Base-by-base conservation (phyloP, 2,329 filamentous ascomycete species). In the Helotiales sp. region DNA sequence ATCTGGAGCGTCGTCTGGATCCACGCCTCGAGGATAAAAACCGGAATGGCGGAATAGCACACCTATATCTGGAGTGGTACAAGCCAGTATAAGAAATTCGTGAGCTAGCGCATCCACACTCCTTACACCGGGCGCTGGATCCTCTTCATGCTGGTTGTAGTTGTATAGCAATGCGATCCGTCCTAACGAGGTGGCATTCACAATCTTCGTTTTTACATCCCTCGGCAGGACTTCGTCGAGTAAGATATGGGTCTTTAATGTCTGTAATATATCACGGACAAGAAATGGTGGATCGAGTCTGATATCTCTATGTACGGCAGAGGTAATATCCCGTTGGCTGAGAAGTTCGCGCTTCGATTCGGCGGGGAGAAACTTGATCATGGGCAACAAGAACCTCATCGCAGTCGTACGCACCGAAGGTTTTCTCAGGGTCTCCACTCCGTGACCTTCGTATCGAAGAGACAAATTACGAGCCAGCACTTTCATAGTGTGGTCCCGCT, bases 371-470 rank as follows among this genome's bases (percentile, higher is more conserved):
- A 91, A 90, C 68, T 86, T 90, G 61, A 99, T 77, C 62, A 91
- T 87, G 24, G 88, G 85, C 59, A 97, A 75, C 31, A 97, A 77
- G 71, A 96, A 93, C 38, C 88, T 84, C 54, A 96, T 81, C 8
- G 93, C 89, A 69, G 93, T 91, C 1, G 90, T 91, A 53, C 95
- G 83, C 17, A 96, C 82, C 7, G 92, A 93, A 2, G 92, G 89
- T 66, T 86, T 88, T 60, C 84, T 82, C 5, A 77, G 74, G 55
- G 91, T 87, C 66, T 90, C 88, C 2, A 81, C 75, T 1, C 77
- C 78, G 30, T 85, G 80, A 47, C 84, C 81, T 1, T 79, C 70
- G 63, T 82, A 79, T 49, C 84, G 82, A n/a, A 93, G 80, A 44
- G 87, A 86, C 52, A 99, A 82, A 66, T 96, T 96, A 52, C 90